phyloP scores from a whole-genome alignment of 2,329 filamentous ascomycete species.

The Diaporthe destruens region DNA sequence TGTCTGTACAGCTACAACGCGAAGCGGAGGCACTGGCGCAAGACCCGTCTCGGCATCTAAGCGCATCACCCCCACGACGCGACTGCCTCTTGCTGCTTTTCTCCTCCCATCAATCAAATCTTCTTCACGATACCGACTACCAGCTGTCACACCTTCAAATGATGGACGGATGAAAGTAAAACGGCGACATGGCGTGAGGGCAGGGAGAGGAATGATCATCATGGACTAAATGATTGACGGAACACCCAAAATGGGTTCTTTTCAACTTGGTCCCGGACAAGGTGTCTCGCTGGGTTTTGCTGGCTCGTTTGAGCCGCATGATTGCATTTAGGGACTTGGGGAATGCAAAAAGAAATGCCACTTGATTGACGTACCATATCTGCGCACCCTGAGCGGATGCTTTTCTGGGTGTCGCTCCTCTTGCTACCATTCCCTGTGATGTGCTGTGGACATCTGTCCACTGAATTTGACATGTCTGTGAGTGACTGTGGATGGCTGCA shows the following conservation, averaged over 20 bases:
- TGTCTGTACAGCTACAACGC: slow-evolving; percentile 89
- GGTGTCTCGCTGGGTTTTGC: slow-evolving; percentile 41
- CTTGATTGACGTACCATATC: slow-evolving; percentile 32
- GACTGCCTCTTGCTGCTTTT: slow-evolving; percentile 43
- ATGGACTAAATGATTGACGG: slow-evolving; percentile 40
- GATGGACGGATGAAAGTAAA: slow-evolving; percentile 36
- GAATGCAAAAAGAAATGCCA: slow-evolving; percentile 41
- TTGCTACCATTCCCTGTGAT: neutral
- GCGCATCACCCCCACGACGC: slow-evolving; percentile 62
- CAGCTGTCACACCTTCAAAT: slow-evolving; percentile 43
- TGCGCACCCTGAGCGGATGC: no score
- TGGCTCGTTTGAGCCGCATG: slow-evolving; percentile 35
- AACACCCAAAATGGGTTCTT: slow-evolving; percentile 32
- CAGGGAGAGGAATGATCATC: slow-evolving; percentile 36
- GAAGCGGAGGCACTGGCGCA: slow-evolving; percentile 99
- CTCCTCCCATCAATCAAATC: slow-evolving; percentile 43
- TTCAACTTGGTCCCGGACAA: slow-evolving; percentile 39
- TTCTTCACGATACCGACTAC: slow-evolving; percentile 39
- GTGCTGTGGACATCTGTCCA: neutral
- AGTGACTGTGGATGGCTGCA: no score
- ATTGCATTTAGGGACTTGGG: slow-evolving; percentile 42
- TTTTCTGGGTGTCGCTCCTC: neutral
- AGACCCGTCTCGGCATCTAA: slow-evolving; percentile 99
- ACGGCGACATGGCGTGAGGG: slow-evolving; percentile 34
- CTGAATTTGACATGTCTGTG: neutral